Evolutionary conservation across 1,139 yeast species (phyloP).

Genomic region (Hansenula sp.): DNA sequence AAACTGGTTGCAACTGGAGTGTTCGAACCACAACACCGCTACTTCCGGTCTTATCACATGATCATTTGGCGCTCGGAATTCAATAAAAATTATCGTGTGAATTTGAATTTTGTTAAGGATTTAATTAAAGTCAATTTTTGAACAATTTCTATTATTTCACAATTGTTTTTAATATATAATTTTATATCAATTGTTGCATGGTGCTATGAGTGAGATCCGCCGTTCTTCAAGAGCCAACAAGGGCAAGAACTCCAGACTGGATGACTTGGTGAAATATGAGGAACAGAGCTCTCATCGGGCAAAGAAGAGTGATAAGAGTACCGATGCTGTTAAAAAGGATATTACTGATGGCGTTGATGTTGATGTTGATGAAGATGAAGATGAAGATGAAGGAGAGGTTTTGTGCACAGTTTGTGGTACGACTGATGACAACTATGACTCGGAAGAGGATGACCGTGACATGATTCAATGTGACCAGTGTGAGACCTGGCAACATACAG

Average conservation of each 20-base stretch:
- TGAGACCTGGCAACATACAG: constrained; percentile 80
- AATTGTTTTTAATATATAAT: too few species aligned
- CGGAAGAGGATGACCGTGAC: constrained; percentile 55
- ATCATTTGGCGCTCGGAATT: too few species aligned
- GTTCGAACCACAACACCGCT: too few species aligned
- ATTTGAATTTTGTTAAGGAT: too few species aligned
- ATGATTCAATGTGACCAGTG: constrained; percentile 84
- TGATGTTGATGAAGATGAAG: constrained; percentile 15
- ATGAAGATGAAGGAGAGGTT: constrained; percentile 37
- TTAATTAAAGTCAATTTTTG: too few species aligned
- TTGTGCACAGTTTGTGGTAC: constrained; percentile 69
- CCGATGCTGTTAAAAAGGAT: neutral
- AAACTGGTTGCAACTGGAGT: too few species aligned
- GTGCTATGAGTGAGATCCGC: constrained; percentile 20
- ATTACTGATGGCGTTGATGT: constrained; percentile 10
- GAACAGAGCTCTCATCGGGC: constrained; percentile 11
- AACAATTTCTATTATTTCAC: too few species aligned
- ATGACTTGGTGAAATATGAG: constrained; percentile 20
- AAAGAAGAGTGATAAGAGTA: constrained; percentile 9
- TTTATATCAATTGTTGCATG: neutral
- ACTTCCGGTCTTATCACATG: too few species aligned
- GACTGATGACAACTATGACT: constrained; percentile 59
- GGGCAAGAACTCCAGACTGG: constrained; percentile 36
- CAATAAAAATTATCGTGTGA: too few species aligned
- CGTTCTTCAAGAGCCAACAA: constrained; percentile 40